These are phyloP conservation scores for Aspergillus olivimuriae DNA, from an alignment of 495 filamentous ascomycete genomes.

Conservation along the genomic window DNA sequence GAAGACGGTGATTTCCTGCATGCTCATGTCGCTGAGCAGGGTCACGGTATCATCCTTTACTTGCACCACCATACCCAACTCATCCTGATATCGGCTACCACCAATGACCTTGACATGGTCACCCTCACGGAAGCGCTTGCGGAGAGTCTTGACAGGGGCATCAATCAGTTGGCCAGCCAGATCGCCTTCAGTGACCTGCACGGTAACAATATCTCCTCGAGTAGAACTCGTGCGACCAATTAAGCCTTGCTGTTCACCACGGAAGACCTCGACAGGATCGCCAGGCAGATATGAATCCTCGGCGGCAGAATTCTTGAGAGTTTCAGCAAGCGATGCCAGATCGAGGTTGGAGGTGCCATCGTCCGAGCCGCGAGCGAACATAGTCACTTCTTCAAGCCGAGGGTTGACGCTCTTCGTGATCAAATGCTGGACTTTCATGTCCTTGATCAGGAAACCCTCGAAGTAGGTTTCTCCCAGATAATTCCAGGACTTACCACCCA, in stretches of 20 bases:
- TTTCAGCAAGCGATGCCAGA: constrained; percentile 79
- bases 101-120: constrained; percentile 99
- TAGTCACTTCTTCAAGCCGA: constrained; percentile 88
- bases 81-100: constrained; percentile 85
- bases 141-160: constrained; percentile 84
- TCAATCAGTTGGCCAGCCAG: constrained; percentile 81
- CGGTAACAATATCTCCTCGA: constrained; percentile 84
- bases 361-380: constrained; percentile 79
- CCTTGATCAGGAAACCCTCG: constrained; percentile 90
- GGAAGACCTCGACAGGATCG: constrained; percentile 90
- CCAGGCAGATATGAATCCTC: constrained; percentile 81
- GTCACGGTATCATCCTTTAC: constrained; percentile 89
- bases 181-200: constrained; percentile 79
- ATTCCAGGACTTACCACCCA: constrained; percentile 67
- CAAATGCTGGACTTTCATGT: constrained; percentile 81
- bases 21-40: constrained; percentile 80
- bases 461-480: constrained; percentile 85
- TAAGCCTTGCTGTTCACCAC: constrained; percentile 92
- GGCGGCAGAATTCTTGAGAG: constrained; percentile 69
- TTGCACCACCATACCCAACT: constrained; percentile 93
- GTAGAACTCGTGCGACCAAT: constrained; percentile 79
- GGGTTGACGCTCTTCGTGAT: constrained; percentile 85
- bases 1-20: constrained; percentile 94
- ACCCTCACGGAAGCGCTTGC: constrained; percentile 87
- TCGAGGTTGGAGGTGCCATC: constrained; percentile 93